Evolutionary conservation across 495 filamentous ascomycete species (phyloP).

Genomic region (Neurospora sp.): DNA sequence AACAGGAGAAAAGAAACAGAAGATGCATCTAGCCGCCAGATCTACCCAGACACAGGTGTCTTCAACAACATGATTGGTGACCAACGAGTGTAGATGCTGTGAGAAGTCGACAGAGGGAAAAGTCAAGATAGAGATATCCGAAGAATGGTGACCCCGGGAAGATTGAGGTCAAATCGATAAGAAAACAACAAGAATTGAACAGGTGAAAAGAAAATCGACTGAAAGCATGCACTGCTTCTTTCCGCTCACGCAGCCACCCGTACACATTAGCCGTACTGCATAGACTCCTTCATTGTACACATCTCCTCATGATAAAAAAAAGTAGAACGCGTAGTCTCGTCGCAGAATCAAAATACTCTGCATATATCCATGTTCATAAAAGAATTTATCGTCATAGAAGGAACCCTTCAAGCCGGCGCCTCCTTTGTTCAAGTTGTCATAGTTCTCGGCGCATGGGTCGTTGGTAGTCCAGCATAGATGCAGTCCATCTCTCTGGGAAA

Average conservation of each 20-base stretch:
- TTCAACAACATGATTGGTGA: background rate
- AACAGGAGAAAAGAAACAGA: background rate
- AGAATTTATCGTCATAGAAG: background rate
- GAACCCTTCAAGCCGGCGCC: background rate
- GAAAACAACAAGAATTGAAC: background rate
- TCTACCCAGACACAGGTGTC: background rate
- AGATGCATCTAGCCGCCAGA: background rate
- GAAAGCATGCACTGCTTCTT: background rate
- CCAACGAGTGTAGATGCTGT: background rate
- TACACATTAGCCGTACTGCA: background rate
- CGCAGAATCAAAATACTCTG: background rate
- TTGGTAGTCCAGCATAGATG: slow-evolving; percentile 9
- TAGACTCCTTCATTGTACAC: background rate
- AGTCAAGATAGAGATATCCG: background rate
- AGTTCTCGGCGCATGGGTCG: background rate
- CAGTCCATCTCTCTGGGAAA: slow-evolving; percentile 20
- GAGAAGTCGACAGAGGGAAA: background rate
- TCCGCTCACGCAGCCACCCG: background rate
- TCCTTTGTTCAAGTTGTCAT: background rate
- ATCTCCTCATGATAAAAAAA: background rate
- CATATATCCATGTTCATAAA: background rate
- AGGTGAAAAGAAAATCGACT: background rate
- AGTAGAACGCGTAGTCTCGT: background rate
- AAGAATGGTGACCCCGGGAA: background rate
- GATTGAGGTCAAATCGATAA: background rate